These are phyloP conservation scores for Nemania sp. DNA, from an alignment of 2,329 filamentous ascomycete species.

Conservation along the genomic window DNA sequence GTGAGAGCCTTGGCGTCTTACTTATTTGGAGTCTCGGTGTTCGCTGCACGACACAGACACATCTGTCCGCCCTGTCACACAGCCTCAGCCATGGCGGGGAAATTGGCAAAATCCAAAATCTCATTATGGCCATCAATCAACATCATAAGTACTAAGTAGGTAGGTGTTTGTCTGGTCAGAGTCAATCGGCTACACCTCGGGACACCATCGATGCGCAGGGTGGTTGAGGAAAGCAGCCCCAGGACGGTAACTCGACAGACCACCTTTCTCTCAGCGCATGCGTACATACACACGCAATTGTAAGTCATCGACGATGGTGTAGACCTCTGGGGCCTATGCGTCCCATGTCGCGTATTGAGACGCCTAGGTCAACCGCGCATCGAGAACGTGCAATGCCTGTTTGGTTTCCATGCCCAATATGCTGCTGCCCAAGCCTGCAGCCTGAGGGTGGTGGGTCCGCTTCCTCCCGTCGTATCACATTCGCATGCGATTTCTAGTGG, in stretches of 20 bases:
- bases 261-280: background rate
- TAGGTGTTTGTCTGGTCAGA: background rate
- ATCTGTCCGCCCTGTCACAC: background rate
- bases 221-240: background rate
- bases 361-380: slow-evolving; percentile 1
- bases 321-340: background rate
- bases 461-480: background rate
- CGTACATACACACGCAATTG: background rate
- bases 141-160: no score
- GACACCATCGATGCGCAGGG: background rate
- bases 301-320: background rate
- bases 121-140: background rate
- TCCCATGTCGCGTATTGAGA: background rate
- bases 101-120: background rate
- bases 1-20: slow-evolving; percentile 28
- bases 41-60: background rate
- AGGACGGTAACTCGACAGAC: background rate
- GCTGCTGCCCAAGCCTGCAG: slow-evolving; percentile 26
- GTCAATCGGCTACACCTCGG: background rate
- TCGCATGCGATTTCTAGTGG: slow-evolving; percentile 4
- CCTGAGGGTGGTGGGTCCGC: slow-evolving; percentile 5
- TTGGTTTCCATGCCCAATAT: slow-evolving; percentile 20
- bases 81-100: slow-evolving; percentile 3
- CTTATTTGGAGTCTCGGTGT: slow-evolving; percentile 35
- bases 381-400: slow-evolving; percentile 13